Base-by-base conservation (phyloP, 225 moss, liverwort and hornwort species). In the Bryum argenteum region DNA sequence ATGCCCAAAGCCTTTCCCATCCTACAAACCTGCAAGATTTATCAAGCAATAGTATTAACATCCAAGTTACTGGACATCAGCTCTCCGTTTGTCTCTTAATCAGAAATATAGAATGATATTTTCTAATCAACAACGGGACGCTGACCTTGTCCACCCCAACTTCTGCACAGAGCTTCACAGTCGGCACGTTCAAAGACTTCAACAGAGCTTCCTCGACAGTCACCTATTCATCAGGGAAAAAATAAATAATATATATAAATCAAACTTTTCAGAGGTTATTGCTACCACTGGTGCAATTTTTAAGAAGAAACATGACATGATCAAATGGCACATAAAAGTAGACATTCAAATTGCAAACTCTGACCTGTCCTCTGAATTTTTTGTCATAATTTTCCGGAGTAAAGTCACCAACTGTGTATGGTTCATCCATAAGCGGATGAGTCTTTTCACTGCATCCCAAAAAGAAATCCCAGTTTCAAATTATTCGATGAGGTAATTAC, bases 171-270 rank as follows among this genome's bases (percentile, higher is more conserved):
- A 97, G 93, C 78, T 79, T 94, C 61, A 90, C 94, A 61, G 94
- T 97, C 52, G 97, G 97, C 64, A 97, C 92, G 78, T 97, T 94
- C 52, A 97, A 87, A 53, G 97, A 97, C 61, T 70, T 84, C n/a
- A 97, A 74, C 65, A 97, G 70, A 44, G 97, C 80, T 66, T 97
- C 91, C 83, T 97, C 97, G 23, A 97, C 85, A n/a, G 97, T 97
- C 70, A 97, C 97, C 94, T 94, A 57, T 55, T 66, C 11, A 66
- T 40, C 38, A 71, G 41, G 66, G 19, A 44, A 61, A 55, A 8
- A 37, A 24, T n/a, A n/a, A n/a, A n/a, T n/a, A n/a, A n/a, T n/a
- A n/a, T n/a, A n/a, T n/a, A n/a, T n/a, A 33, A 15, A 18, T 40
- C 38, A 56, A 69, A 69, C 28, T 61, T 24, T 51, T 65, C 17